Conservation (phyloP, 2,329 filamentous ascomycete genomes). For the Penicillium sclerotigenum region DNA sequence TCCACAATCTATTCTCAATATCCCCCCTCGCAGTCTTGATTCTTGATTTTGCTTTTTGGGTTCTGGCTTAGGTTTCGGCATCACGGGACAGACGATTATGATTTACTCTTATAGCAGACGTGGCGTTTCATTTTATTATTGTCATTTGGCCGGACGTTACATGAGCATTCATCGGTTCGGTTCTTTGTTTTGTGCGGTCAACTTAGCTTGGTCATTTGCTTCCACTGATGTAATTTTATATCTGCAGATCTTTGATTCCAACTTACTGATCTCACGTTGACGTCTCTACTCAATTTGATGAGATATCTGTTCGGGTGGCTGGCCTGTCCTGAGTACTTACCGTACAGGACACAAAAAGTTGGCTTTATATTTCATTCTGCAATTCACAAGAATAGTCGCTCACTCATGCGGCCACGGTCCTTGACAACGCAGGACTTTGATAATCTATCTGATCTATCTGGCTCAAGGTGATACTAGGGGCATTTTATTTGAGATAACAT, state of each 20-base stretch:
- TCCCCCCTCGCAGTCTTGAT: neutral
- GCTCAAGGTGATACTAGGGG: too few relatives aligned
- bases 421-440: neutral
- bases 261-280: neutral
- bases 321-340: neutral
- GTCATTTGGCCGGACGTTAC: neutral
- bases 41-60: neutral
- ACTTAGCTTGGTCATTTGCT: neutral
- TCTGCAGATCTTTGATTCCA: neutral
- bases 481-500: neutral
- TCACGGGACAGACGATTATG: constrained; percentile 10
- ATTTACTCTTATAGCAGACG: constrained; percentile 11
- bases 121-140: constrained; percentile 11
- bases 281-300: neutral
- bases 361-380: neutral
- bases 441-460: neutral
- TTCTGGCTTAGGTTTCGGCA: neutral
- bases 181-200: constrained; percentile 7
- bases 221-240: neutral
- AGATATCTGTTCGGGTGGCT: neutral
- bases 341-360: neutral
- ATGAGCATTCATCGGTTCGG: constrained; percentile 2
- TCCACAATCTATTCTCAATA: neutral
- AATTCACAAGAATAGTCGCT: neutral
- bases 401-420: neutral